Base-by-base conservation (phyloP, 2,329 filamentous ascomycete genomes). In the Colletotrichum tanaceti region DNA sequence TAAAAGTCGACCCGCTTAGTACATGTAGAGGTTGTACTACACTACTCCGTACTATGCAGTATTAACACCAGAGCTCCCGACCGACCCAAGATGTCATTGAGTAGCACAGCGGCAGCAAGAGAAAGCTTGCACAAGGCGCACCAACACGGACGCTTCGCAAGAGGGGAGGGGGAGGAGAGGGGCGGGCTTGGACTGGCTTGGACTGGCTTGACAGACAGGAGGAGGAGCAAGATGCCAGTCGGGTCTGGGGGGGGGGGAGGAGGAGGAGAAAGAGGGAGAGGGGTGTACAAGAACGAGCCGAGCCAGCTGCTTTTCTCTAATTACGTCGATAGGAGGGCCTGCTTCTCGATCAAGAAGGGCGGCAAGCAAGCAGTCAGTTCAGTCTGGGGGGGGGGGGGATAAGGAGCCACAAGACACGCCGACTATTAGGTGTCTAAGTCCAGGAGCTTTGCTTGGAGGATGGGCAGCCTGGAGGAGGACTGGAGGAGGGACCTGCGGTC, bases 81-180 rank as follows among this genome's bases (percentile, higher is more conserved):
- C n/a, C 55, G 62, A 43, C 10, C 47, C 24, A 46, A 32, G 35
- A 68, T 65, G 65, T 68, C 65, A 68, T 68, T 38, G 61, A 68
- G 63, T 32, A 65, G 22, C 50, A 39, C 10, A 13, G n/a, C 39
- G 16, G 39, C 7, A 32, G 28, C 1, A 41, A 13, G 49, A 53
- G 28, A 32, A 50, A 65, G 62, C 55, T 68, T 44, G 54, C 46
- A 57, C 49, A 65, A 65, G 59, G 47, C 32, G 54, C 61, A 65
- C 58, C 58, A 39, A 60, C 46, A 53, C 52, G 24, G 49, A 57
- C 50, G 47, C 52, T 53, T 62, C 16, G 18, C 64, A 46, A 50
- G 28, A 59, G 43, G 32, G 28, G 28, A 32, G 28, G 28, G 28
- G 28, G 7, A 6, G 0, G 6, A 9, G 28, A 28, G 28, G 28